Conservation (phyloP, 257 asterid species). For the Capsicum pubescens region DNA sequence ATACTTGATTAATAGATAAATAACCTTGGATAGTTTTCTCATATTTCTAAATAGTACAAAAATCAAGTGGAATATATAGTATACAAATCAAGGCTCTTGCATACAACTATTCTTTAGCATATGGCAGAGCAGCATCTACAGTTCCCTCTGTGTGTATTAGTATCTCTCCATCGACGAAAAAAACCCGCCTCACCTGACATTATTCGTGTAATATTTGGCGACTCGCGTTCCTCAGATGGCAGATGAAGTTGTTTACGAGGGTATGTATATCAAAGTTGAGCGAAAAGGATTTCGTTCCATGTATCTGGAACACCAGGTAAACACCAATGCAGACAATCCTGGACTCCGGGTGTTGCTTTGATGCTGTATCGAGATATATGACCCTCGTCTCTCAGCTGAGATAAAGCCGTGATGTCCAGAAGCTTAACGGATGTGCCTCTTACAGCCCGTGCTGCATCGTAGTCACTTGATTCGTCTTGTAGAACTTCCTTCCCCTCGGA, state of each 20-base stretch:
- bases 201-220: not conserved
- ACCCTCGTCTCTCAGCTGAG: conserved; percentile 92
- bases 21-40: not conserved
- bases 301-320: conserved; percentile 93
- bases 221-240: not conserved
- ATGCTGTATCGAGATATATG: conserved; percentile 88
- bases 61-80: not conserved
- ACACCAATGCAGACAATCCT: conserved; percentile 99
- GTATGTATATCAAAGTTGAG: conserved; percentile 48
- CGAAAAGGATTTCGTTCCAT: conserved; percentile 86
- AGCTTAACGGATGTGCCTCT: conserved; percentile 67
- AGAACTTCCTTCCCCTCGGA: conserved; percentile 74
- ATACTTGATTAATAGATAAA: not conserved
- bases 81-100: not conserved
- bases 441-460: conserved; percentile 74
- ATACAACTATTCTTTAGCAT: not conserved
- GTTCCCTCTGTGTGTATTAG: not conserved
- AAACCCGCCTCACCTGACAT: not conserved
- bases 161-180: not conserved
- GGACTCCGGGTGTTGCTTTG: conserved; percentile 76
- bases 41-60: conserved; percentile 5
- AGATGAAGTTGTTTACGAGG: not conserved
- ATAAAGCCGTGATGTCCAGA: conserved; percentile 73
- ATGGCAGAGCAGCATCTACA: not conserved
- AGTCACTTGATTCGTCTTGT: conserved; percentile 72